Conservation (phyloP, 2,329 filamentous ascomycete species). For the Ascochyta rabiei region DNA sequence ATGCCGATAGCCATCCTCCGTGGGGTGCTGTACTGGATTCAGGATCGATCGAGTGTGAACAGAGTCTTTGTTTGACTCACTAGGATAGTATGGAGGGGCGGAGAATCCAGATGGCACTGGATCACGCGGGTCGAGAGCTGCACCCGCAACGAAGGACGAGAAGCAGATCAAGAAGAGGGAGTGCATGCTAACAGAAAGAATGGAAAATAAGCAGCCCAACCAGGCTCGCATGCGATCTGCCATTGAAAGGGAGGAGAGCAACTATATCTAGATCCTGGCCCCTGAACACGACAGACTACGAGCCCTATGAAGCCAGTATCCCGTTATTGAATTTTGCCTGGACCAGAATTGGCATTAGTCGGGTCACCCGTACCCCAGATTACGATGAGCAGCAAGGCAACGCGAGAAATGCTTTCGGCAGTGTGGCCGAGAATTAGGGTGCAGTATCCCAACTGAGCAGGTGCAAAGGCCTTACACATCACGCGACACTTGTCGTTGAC, state of each 20-base stretch:
- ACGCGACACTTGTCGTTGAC: constrained; percentile 2
- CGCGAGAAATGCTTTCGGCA: constrained; percentile 3
- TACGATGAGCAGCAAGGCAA: constrained; percentile 4
- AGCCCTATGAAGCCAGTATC: too few relatives aligned
- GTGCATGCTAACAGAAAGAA: constrained; percentile 25
- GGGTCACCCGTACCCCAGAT: constrained; percentile 5
- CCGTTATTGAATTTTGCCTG: constrained; percentile 1
- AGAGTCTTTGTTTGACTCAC: constrained; percentile 11
- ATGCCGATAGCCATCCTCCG: constrained; percentile 72
- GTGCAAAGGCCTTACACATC: constrained; percentile 2
- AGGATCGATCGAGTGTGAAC: neutral
- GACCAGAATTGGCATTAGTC: neutral
- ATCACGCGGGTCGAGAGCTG: constrained; percentile 39
- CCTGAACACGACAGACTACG: neutral
- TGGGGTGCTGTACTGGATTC: constrained; percentile 57
- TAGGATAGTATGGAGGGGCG: constrained; percentile 69
- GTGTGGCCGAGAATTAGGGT: constrained; percentile 7
- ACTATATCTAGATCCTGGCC: neutral
- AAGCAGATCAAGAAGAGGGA: constrained; percentile 30
- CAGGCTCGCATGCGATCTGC: neutral
- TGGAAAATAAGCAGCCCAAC: too few relatives aligned
- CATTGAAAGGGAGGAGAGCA: neutral
- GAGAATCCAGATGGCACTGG: constrained; percentile 44
- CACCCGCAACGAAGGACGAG: constrained; percentile 27
- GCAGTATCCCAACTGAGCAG: neutral